Conservation (phyloP, 1,284 basidiomycete species). For the Cerioporus squamosus region DNA sequence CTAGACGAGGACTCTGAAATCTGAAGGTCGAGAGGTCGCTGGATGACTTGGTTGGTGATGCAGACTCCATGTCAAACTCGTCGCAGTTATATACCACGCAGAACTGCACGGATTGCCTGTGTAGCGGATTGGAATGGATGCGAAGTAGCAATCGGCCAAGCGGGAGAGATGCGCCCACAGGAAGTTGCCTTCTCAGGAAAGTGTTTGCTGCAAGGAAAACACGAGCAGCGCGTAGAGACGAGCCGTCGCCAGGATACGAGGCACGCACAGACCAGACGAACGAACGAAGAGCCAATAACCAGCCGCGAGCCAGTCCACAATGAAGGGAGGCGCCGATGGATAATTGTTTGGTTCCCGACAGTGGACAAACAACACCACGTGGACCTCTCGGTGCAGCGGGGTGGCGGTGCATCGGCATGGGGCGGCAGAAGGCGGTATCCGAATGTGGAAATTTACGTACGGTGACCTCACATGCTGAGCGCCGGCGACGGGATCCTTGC, state of each 20-base stretch:
- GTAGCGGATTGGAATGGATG: neutral
- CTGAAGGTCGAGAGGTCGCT: conserved; percentile 1
- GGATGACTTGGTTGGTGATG: conserved; percentile 10
- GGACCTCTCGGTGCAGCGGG: no score
- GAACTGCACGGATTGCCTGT: conserved; percentile 2
- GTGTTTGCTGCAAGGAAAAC: conserved; percentile 3
- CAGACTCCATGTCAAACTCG: neutral
- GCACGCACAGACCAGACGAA: neutral
- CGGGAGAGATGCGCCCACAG: neutral
- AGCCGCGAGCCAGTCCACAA: conserved; percentile 1
- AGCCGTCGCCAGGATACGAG: conserved; percentile 2
- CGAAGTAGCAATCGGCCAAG: conserved; percentile 8
- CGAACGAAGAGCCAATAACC: neutral
- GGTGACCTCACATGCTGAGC: no score
- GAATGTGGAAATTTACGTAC: neutral
- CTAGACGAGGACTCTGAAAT: neutral
- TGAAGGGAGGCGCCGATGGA: neutral
- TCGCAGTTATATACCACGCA: conserved; percentile 7
- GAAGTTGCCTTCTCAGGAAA: conserved; percentile 8
- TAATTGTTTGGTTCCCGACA: conserved; percentile 1
- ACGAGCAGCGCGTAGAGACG: neutral
- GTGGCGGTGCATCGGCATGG: conserved; percentile 11
- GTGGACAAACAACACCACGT: neutral
- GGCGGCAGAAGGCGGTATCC: conserved; percentile 8
- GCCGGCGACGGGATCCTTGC: neutral